Evolutionary conservation across 768 basidiomycete species (phyloP).

Genomic region (Flagelloscypha sp.): DNA sequence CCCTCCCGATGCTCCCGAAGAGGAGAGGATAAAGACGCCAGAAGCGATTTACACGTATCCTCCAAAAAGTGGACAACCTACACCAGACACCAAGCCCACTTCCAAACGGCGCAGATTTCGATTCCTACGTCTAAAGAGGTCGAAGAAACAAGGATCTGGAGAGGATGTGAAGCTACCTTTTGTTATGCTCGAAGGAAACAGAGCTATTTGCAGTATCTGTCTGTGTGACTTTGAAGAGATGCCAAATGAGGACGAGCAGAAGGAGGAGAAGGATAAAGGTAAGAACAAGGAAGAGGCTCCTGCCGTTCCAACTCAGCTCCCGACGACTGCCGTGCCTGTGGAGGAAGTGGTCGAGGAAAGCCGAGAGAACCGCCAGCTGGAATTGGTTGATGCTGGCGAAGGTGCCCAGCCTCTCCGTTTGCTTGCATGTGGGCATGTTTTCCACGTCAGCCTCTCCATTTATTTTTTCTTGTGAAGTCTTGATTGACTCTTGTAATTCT

Average conservation of each 20-base stretch:
- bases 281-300: slow-evolving; percentile 2
- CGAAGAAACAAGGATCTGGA: slow-evolving; percentile 9
- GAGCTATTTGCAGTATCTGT: slow-evolving; percentile 80
- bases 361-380: slow-evolving; percentile 33
- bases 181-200: slow-evolving; percentile 72
- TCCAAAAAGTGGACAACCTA: slow-evolving; percentile 43
- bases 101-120: slow-evolving; percentile 16
- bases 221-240: slow-evolving; percentile 74
- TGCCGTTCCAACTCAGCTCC: slow-evolving; percentile 8
- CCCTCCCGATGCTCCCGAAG: slow-evolving; percentile 43
- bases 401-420: slow-evolving; percentile 71
- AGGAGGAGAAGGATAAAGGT: slow-evolving; percentile 5
- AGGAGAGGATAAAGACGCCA: slow-evolving; percentile 32
- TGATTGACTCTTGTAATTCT: slow-evolving; percentile 9
- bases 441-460: slow-evolving; percentile 56
- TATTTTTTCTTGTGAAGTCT: neutral
- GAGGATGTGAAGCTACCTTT: slow-evolving; percentile 33
- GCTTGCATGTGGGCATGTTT: slow-evolving; percentile 78
- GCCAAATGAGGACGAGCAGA: slow-evolving; percentile 24
- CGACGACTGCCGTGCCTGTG: slow-evolving; percentile 21
- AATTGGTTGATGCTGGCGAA: slow-evolving; percentile 63
- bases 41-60: slow-evolving; percentile 53
- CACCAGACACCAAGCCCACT: slow-evolving; percentile 13
- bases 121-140: slow-evolving; percentile 7
- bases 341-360: slow-evolving; percentile 32